Conservation (phyloP, 345 rosid genomes). For the Eucalyptus curtisii region DNA sequence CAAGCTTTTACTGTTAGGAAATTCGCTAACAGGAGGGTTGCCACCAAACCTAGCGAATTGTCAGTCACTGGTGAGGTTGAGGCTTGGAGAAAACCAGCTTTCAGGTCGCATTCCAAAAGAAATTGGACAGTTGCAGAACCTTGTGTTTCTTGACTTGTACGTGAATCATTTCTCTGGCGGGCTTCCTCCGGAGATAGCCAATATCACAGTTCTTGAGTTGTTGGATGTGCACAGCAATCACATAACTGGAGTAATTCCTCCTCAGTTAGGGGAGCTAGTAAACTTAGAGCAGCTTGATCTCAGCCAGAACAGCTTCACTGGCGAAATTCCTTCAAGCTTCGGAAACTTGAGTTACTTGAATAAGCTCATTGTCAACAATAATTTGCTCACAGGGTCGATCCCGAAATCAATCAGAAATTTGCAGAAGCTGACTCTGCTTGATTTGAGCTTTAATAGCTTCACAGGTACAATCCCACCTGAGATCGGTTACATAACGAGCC, state of each 20-base stretch:
- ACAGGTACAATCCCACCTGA: conserved; percentile 64
- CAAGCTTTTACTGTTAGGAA: conserved; percentile 93
- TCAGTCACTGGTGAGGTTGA: conserved; percentile 71
- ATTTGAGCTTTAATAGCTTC: conserved; percentile 74
- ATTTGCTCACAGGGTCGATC: conserved; percentile 59
- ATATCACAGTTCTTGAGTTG: conserved; percentile 74
- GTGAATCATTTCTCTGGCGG: conserved; percentile 80
- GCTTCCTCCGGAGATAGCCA: conserved; percentile 66
- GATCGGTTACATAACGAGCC: conserved; percentile 65
- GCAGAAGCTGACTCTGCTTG: conserved; percentile 78
- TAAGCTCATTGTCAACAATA: conserved; percentile 92
- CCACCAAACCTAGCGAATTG: conserved; percentile 56
- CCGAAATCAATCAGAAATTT: conserved; percentile 51
- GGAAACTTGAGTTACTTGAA: conserved; percentile 84
- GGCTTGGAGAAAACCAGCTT: conserved; percentile 91
- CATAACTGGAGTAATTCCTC: conserved; percentile 67
- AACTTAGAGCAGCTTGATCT: conserved; percentile 96
- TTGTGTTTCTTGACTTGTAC: conserved; percentile 86
- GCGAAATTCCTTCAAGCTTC: conserved; percentile 63
- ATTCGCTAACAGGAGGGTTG: conserved; percentile 63
- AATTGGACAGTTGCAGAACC: conserved; percentile 79
- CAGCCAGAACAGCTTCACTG: conserved; percentile 77
- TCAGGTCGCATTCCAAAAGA: conserved; percentile 79
- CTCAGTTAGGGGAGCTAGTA: conserved; percentile 77
- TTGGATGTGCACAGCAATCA: conserved; percentile 84